A percentile compares a stretch with the other conserved stretches of the same genome.
Conservation (phyloP, 768 basidiomycete species). For the Gymnopilus dilepis region DNA sequence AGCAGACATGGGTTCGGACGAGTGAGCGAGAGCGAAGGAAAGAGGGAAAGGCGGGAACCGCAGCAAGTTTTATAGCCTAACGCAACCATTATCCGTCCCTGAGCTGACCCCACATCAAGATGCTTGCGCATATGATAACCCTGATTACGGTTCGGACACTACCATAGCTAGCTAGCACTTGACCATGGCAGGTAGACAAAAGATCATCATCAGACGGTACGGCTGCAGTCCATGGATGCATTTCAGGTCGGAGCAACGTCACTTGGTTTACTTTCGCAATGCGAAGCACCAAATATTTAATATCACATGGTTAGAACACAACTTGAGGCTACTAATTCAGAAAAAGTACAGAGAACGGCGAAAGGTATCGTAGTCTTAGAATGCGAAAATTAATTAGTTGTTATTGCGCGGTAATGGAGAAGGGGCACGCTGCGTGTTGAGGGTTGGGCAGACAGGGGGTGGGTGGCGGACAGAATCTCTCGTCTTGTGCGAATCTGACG, state of each 20-base stretch:
- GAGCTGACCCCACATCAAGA: slow-evolving; percentile 3
- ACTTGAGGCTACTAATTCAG: slow-evolving; percentile 11
- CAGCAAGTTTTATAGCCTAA: background rate
- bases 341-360: slow-evolving; percentile 19
- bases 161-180: no score
- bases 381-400: slow-evolving; percentile 1
- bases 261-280: background rate
- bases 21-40: background rate
- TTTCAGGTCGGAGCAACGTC: background rate
- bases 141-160: no score
- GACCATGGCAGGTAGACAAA: no score
- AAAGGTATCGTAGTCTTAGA: slow-evolving; percentile 19
- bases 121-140: slow-evolving; percentile 6
- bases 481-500: slow-evolving; percentile 15
- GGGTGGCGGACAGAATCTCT: no score
- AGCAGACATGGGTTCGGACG: slow-evolving; percentile 6
- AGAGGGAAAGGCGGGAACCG: background rate
- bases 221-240: background rate
- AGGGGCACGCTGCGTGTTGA: background rate
- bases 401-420: background rate
- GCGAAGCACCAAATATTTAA: background rate
- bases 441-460: background rate
- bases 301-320: slow-evolving; percentile 17
- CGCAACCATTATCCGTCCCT: background rate
- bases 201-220: no score